phyloP scores from a whole-genome alignment of 352 stramenopile species.

The Aphanomyces invadans region DNA sequence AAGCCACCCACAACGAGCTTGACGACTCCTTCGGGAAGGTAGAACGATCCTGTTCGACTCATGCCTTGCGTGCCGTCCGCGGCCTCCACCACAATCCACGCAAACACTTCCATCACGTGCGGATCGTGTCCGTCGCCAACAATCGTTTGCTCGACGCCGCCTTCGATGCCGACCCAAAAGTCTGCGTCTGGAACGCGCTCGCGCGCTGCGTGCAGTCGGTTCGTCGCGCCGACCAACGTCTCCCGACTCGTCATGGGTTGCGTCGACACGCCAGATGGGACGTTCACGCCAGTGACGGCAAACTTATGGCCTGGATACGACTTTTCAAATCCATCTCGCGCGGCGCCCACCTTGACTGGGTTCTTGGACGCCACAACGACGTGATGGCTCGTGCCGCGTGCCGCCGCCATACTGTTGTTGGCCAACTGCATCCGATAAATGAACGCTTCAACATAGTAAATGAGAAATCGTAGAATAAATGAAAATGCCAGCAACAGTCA shows the following conservation, averaged over 20 bases:
- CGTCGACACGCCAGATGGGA: background rate
- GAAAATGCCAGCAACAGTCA: no score
- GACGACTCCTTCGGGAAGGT: background rate
- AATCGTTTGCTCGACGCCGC: background rate
- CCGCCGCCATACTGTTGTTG: background rate
- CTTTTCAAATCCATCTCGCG: conserved; percentile 9
- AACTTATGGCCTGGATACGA: background rate
- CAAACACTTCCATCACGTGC: conserved; percentile 14
- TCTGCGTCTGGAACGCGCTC: background rate
- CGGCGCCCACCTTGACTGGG: conserved; percentile 3
- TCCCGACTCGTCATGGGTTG: conserved; percentile 19
- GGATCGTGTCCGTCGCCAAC: background rate
- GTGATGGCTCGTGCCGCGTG: background rate
- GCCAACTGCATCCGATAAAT: no score
- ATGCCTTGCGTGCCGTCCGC: conserved; percentile 9
- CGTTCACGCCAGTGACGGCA: background rate
- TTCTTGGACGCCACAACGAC: conserved; percentile 15
- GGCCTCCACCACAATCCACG: conserved; percentile 12
- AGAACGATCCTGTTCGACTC: conserved; percentile 12
- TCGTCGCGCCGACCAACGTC: conserved; percentile 2
- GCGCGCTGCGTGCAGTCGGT: background rate
- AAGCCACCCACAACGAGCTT: background rate
- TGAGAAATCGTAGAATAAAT: no score
- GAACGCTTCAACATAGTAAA: no score
- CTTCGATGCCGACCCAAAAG: conserved; percentile 16